These are phyloP conservation scores for Fusarium napiforme DNA, from an alignment of 2,329 filamentous ascomycete species.

Conservation along the genomic window DNA sequence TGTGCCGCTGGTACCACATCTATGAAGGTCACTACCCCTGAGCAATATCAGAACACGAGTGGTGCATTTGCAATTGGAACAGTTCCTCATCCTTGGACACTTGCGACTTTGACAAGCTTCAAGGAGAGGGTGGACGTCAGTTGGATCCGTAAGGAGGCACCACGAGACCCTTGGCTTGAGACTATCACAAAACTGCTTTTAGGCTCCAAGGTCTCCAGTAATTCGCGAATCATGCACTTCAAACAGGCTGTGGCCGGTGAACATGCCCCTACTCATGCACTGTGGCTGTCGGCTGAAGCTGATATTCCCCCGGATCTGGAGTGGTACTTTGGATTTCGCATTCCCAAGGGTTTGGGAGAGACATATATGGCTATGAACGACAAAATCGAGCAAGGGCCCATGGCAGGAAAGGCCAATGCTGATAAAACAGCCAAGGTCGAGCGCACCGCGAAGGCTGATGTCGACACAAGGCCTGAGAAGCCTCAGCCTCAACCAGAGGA, in stretches of 20 bases:
- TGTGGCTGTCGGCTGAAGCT: conserved; percentile 84
- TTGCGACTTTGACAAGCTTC: conserved; percentile 73
- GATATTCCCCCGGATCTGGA: conserved; percentile 76
- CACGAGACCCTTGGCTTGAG: conserved; percentile 82
- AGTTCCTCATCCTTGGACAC: conserved; percentile 91
- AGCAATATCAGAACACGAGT: conserved; percentile 76
- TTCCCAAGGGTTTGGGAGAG: conserved; percentile 65
- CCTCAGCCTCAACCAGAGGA: conserved; percentile 55
- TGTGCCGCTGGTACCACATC: conserved; percentile 72
- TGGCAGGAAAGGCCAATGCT: conserved; percentile 46
- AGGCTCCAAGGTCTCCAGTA: conserved; percentile 67
- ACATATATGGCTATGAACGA: conserved; percentile 52
- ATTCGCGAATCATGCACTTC: conserved; percentile 75
- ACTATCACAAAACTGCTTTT: conserved; percentile 77
- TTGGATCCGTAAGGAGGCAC: conserved; percentile 74
- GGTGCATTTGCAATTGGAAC: conserved; percentile 83
- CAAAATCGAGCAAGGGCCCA: conserved; percentile 21
- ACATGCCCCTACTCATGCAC: conserved; percentile 68
- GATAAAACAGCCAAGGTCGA: background rate
- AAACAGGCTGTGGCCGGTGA: conserved; percentile 84
- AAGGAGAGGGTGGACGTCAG: conserved; percentile 69
- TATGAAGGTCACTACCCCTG: conserved; percentile 73
- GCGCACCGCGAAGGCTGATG: conserved; percentile 8
- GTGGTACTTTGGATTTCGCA: conserved; percentile 88
- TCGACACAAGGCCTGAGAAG: conserved; percentile 14